Percentiles rank a stretch among this genome's conserved stretches.
These are phyloP conservation scores for Favolaschia claudopus DNA, from an alignment of 768 basidiomycete species.

Conservation along the genomic window DNA sequence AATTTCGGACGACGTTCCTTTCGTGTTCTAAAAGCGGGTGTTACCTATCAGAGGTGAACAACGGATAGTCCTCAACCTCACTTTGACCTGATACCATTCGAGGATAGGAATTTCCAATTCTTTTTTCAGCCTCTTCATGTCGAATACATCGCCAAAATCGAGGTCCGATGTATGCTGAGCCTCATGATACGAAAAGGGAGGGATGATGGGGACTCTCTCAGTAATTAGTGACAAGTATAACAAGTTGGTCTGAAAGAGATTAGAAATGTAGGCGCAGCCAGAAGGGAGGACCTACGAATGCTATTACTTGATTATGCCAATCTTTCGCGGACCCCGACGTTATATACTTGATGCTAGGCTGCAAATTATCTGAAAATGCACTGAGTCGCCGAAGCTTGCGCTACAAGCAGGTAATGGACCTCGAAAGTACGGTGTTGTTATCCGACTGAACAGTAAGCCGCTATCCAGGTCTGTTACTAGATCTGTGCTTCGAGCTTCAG, in stretches of 20 bases:
- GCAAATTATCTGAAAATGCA: neutral
- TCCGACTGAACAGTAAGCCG: neutral
- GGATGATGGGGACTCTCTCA: conserved; percentile 3
- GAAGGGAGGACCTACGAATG: neutral
- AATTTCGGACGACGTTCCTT: neutral
- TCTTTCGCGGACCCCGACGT: neutral
- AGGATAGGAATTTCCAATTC: conserved; percentile 38
- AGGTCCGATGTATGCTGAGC: conserved; percentile 16
- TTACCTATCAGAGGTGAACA: neutral
- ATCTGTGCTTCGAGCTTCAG: neutral
- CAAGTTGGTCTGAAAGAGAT: neutral
- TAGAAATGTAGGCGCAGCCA: no score
- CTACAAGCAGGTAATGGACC: neutral
- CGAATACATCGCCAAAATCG: conserved; percentile 43
- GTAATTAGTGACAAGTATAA: neutral
- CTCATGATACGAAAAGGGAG: neutral
- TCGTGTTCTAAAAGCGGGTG: neutral
- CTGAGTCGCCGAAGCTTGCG: neutral
- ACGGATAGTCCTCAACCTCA: neutral
- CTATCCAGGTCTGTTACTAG: neutral
- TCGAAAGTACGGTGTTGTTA: neutral
- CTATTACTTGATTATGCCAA: neutral
- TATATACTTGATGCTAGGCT: neutral
- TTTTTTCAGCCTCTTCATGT: conserved; percentile 38
- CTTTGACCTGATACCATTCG: conserved; percentile 46